Conservation (phyloP, 345 rosid genomes). For the Aethionema arabicum region DNA sequence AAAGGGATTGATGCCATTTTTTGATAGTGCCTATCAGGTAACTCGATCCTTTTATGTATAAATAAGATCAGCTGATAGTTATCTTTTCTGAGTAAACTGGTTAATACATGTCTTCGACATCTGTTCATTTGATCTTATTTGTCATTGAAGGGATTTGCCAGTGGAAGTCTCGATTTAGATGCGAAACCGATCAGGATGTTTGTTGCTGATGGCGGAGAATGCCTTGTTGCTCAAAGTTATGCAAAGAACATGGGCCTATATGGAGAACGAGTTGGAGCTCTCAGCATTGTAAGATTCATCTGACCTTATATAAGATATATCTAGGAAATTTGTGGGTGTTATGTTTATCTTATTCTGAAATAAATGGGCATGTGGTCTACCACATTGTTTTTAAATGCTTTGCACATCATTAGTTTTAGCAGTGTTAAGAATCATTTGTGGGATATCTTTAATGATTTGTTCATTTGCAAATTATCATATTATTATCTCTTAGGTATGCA, state of each 20-base stretch:
- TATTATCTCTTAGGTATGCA: conserved; percentile 59
- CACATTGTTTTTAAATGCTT: no score
- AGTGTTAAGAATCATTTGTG: no score
- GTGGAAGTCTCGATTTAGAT: conserved; percentile 84
- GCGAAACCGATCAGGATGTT: conserved; percentile 74
- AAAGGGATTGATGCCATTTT: conserved; percentile 78
- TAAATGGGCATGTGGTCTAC: background rate
- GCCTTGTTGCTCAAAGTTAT: conserved; percentile 81
- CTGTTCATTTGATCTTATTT: conserved; percentile 1
- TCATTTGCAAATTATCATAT: background rate
- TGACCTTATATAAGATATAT: background rate
- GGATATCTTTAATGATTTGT: no score
- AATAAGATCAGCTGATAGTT: conserved; percentile 11
- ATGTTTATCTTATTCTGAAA: background rate
- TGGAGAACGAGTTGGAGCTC: conserved; percentile 95
- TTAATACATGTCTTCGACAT: background rate
- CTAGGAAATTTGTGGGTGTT: background rate
- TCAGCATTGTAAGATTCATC: conserved; percentile 74
- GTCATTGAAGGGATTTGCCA: conserved; percentile 68
- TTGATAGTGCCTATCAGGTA: conserved; percentile 97
- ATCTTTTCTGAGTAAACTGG: background rate
- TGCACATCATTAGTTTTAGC: no score
- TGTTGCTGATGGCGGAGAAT: conserved; percentile 91
- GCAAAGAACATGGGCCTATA: conserved; percentile 96
- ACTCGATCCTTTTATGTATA: conserved; percentile 8